Percentiles rank a stretch among this genome's conserved stretches.
Evolutionary conservation across 768 basidiomycete genomes (phyloP).

Genomic region (Lactarius quietus): DNA sequence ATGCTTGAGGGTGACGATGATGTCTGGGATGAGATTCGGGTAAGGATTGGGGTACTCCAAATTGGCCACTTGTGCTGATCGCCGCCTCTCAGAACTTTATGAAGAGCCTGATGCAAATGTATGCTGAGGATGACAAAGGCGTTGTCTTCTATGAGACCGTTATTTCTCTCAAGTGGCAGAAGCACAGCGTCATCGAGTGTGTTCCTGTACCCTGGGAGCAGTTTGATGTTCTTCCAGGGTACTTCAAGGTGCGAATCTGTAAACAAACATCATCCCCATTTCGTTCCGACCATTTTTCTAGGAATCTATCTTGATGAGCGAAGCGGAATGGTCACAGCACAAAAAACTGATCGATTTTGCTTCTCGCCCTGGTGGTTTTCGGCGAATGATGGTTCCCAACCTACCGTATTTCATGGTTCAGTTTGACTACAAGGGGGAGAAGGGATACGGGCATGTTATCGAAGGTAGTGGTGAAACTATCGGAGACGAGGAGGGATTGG

Average conservation of each 20-base stretch:
- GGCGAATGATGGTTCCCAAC: slow-evolving; percentile 93
- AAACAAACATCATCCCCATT: not conserved
- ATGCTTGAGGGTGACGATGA: slow-evolving; percentile 96
- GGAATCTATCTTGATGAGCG: slow-evolving; percentile 93
- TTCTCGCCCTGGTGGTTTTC: slow-evolving; percentile 85
- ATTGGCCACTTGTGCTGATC: slow-evolving; percentile 3
- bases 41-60: slow-evolving; percentile 38
- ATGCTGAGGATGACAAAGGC: slow-evolving; percentile 87
- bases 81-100: slow-evolving; percentile 55
- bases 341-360: slow-evolving; percentile 96
- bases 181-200: slow-evolving; percentile 91
- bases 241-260: slow-evolving; percentile 68
- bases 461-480: slow-evolving; percentile 76
- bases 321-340: slow-evolving; percentile 98
- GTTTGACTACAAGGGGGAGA: slow-evolving; percentile 97
- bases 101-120: slow-evolving; percentile 97
- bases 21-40: slow-evolving; percentile 95
- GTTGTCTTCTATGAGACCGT: slow-evolving; percentile 96
- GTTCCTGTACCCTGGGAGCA: slow-evolving; percentile 88
- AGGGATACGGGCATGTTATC: slow-evolving; percentile 97
- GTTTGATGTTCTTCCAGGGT: slow-evolving; percentile 85
- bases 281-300: slow-evolving; percentile 31
- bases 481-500: slow-evolving; percentile 61
- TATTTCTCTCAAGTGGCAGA: slow-evolving; percentile 78
- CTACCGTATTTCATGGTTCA: slow-evolving; percentile 99